Percentiles rank a stretch among this genome's conserved stretches.
These are phyloP conservation scores for Psilocybe subaeruginosa DNA, from an alignment of 768 basidiomycete genomes.

Conservation along the genomic window DNA sequence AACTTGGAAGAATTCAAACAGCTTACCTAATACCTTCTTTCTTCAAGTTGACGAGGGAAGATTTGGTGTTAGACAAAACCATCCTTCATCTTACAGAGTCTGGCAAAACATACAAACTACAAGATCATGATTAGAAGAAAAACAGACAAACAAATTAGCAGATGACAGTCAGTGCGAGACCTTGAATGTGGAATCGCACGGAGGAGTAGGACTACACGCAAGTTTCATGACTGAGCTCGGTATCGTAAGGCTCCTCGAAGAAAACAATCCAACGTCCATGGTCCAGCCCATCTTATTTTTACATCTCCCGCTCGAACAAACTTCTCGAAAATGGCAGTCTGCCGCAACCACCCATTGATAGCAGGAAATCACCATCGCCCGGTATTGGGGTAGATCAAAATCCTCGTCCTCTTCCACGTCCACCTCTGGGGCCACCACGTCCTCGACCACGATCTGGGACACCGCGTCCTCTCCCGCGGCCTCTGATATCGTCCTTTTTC, in stretches of 20 bases:
- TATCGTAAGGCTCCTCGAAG: neutral
- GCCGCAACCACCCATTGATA: neutral
- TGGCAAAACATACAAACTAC: conserved; percentile 17
- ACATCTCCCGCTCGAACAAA: conserved; percentile 5
- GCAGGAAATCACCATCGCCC: neutral
- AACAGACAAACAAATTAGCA: conserved; percentile 9
- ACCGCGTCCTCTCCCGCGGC: conserved; percentile 58
- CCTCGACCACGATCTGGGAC: conserved; percentile 57
- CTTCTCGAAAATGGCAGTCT: neutral
- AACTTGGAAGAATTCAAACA: too few species aligned
- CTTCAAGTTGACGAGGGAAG: too few species aligned
- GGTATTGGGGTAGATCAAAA: conserved; percentile 16
- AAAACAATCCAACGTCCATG: neutral
- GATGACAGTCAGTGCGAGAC: conserved; percentile 15
- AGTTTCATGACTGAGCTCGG: neutral
- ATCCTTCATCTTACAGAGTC: neutral
- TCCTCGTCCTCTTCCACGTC: conserved; percentile 47
- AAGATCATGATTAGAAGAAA: conserved; percentile 17
- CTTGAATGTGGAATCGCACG: conserved; percentile 11
- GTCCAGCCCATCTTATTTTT: conserved; percentile 15
- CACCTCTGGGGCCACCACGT: conserved; percentile 57
- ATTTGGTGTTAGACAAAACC: neutral
- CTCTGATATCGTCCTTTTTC: conserved; percentile 85
- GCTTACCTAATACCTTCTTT: too few species aligned
- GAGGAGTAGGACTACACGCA: conserved; percentile 15